Percentiles rank a stretch among this genome's conserved stretches.
Evolutionary conservation across 2,329 filamentous ascomycete genomes (phyloP).

Genomic region (Aspergillus sp.): DNA sequence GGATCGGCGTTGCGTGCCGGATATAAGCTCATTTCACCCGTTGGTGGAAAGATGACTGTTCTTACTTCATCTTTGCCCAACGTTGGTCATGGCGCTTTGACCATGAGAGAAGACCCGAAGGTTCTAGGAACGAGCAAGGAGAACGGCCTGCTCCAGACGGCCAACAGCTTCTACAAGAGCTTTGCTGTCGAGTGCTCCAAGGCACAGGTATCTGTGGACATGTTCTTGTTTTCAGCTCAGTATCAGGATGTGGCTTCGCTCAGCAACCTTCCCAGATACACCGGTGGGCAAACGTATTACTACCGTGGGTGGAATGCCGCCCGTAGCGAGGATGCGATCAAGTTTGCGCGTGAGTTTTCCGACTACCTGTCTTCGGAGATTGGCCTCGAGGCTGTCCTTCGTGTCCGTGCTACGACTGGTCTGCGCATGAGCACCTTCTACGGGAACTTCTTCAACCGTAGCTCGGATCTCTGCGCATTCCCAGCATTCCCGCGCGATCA

Average conservation of each 20-base stretch:
- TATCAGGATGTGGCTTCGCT: constrained; percentile 97
- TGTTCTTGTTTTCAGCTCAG: constrained; percentile 94
- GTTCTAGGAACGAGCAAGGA: constrained; percentile 92
- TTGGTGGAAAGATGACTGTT: constrained; percentile 93
- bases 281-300: constrained; percentile 96
- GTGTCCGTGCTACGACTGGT: constrained; percentile 91
- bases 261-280: constrained; percentile 93
- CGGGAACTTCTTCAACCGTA: constrained; percentile 99
- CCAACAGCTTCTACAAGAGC: constrained; percentile 97
- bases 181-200: constrained; percentile 99
- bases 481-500: constrained; percentile 97
- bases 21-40: constrained; percentile 90
- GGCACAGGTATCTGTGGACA: constrained; percentile 96
- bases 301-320: constrained; percentile 98
- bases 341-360: constrained; percentile 95
- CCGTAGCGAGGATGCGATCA: constrained; percentile 90
- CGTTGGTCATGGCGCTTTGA: constrained; percentile 82
- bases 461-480: constrained; percentile 95
- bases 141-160: constrained; percentile 80
- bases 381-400: constrained; percentile 89
- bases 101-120: constrained; percentile 96
- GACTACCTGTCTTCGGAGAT: constrained; percentile 97
- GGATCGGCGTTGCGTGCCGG: constrained; percentile 88
- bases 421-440: constrained; percentile 97
- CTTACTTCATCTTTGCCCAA: constrained; percentile 89